Conservation (phyloP, 345 rosid genomes). For the Lepidium africanum region DNA sequence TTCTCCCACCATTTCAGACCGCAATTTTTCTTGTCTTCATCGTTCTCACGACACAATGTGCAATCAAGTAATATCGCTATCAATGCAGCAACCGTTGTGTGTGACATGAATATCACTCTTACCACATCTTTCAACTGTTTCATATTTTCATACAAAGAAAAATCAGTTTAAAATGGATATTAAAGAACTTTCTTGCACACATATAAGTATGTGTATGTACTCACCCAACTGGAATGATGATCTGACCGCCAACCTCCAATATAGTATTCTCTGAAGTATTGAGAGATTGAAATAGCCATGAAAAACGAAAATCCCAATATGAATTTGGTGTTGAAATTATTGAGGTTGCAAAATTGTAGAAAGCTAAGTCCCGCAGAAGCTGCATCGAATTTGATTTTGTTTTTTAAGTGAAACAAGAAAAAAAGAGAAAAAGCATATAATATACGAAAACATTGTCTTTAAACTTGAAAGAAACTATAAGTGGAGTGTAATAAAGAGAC, state of each 20-base stretch:
- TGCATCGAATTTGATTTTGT: neutral
- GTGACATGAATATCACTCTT: constrained; percentile 57
- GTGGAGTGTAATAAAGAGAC: constrained; percentile 11
- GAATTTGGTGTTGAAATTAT: constrained; percentile 49
- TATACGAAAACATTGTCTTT: neutral
- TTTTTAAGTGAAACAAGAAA: neutral
- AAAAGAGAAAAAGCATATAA: neutral
- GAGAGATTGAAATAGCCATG: constrained; percentile 51
- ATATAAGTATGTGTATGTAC: neutral
- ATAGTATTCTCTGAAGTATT: constrained; percentile 48
- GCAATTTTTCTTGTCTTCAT: constrained; percentile 40
- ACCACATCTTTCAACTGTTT: constrained; percentile 42
- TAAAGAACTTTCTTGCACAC: neutral
- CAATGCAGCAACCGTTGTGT: constrained; percentile 46
- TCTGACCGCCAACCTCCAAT: constrained; percentile 31
- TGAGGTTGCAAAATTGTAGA: constrained; percentile 58
- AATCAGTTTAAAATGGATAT: neutral
- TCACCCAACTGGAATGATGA: constrained; percentile 37
- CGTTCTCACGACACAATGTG: constrained; percentile 38
- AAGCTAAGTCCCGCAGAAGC: constrained; percentile 51
- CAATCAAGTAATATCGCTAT: constrained; percentile 46
- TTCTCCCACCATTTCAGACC: constrained; percentile 67
- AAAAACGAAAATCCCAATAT: constrained; percentile 50
- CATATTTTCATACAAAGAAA: neutral
- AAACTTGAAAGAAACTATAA: neutral